A percentile compares a stretch with the other conserved stretches of the same genome.
These are phyloP conservation scores for Xylaria sp. DNA, from an alignment of 2,329 filamentous ascomycete genomes.

Conservation along the genomic window DNA sequence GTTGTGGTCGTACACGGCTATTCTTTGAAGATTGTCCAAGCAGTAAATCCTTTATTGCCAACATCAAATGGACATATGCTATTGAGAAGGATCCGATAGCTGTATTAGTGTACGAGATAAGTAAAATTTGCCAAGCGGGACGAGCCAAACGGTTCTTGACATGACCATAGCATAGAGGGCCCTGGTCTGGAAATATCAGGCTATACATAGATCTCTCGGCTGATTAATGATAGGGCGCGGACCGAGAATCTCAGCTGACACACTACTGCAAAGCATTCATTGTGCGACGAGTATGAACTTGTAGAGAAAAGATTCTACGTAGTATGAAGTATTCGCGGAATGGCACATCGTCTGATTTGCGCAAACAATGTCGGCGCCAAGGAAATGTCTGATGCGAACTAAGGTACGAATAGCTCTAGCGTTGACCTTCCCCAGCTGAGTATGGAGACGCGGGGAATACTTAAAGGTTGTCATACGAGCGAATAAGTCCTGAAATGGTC, in stretches of 20 bases:
- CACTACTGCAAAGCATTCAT: neutral
- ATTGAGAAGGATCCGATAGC: neutral
- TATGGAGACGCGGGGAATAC: conserved; percentile 25
- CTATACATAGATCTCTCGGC: conserved; percentile 1
- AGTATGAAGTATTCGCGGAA: neutral
- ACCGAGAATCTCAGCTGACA: neutral
- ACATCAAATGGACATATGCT: neutral
- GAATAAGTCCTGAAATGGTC: neutral
- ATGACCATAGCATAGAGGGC: neutral
- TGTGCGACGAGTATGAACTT: neutral
- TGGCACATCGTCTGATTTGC: neutral
- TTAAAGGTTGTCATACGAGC: conserved; percentile 2
- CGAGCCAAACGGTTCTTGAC: conserved; percentile 5
- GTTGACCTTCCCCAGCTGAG: conserved; percentile 14
- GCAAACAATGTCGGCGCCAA: conserved; percentile 12
- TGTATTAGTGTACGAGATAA: neutral
- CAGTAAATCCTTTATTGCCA: neutral
- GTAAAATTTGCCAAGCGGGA: conserved; percentile 19
- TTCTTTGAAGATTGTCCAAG: too few relatives aligned
- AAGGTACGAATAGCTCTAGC: conserved; percentile 7
- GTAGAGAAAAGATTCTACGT: neutral
- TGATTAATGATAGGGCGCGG: neutral
- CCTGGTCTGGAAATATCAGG: neutral
- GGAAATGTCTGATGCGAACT: conserved; percentile 9
- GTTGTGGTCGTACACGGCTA: neutral